A percentile compares a stretch with the other conserved stretches of the same genome.
Evolutionary conservation across 257 asterid species (phyloP).

Genomic region (Ballota nigra): DNA sequence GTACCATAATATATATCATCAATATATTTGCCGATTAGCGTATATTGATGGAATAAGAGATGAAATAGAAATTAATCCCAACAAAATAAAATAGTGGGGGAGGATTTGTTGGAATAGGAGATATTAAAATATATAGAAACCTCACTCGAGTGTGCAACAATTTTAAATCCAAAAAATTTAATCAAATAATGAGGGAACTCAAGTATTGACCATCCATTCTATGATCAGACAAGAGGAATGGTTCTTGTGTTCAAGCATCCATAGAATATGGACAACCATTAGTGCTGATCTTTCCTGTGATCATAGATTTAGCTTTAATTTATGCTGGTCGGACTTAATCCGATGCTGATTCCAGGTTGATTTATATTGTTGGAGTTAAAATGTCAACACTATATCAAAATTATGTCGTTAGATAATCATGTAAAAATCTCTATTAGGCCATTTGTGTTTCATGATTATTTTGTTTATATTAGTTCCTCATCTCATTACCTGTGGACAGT

Average conservation of each 20-base stretch:
- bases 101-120: not conserved
- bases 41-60: not conserved
- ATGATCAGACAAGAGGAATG: not conserved
- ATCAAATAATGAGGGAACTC: not conserved
- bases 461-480: not conserved
- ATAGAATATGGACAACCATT: not conserved
- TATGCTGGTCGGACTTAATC: slow-evolving; percentile 6
- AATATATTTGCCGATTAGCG: not conserved
- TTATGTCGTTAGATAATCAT: not conserved
- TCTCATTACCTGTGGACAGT: not conserved
- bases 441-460: not conserved
- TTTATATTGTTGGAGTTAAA: not conserved
- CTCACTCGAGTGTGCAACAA: not conserved
- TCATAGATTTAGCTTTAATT: slow-evolving; percentile 11
- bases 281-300: slow-evolving; percentile 8
- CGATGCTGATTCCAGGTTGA: slow-evolving; percentile 24
- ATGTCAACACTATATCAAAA: slow-evolving; percentile 12
- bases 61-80: not conserved
- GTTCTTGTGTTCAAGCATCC: not conserved
- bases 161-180: not conserved
- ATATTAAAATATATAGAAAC: not conserved
- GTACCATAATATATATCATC: not conserved
- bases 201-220: not conserved
- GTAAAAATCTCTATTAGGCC: not conserved
- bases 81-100: not conserved